Evolutionary conservation across 352 stramenopile species (phyloP).

Genomic region (Phytophthora constricta): DNA sequence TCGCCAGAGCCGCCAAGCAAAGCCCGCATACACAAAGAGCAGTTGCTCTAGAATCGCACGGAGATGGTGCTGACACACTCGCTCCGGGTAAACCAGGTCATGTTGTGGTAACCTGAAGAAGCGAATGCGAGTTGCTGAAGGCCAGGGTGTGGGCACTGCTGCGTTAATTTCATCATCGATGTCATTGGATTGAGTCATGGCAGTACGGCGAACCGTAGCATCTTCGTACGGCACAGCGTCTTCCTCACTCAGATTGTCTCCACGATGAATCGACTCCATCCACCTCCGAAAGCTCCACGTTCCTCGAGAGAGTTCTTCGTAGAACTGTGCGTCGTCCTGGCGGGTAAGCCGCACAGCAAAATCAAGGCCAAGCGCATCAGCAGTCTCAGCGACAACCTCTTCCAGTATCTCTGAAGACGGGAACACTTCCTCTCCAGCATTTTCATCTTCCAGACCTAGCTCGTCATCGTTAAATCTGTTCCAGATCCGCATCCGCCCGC

Average conservation of each 20-base stretch:
- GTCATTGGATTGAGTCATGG: constrained; percentile 2
- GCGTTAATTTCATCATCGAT: constrained; percentile 9
- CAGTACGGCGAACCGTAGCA: not conserved
- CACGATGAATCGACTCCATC: constrained; percentile 51
- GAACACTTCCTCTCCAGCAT: constrained; percentile 31
- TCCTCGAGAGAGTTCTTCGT: constrained; percentile 40
- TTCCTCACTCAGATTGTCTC: constrained; percentile 56
- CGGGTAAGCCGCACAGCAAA: constrained; percentile 49
- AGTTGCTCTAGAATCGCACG: constrained; percentile 59
- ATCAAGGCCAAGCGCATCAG: constrained; percentile 46
- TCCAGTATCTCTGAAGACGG: constrained; percentile 46
- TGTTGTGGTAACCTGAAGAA: constrained; percentile 59
- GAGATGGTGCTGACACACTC: constrained; percentile 48
- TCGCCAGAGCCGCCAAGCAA: constrained; percentile 63
- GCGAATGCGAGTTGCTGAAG: constrained; percentile 50
- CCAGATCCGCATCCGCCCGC: constrained; percentile 31
- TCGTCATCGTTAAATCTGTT: constrained; percentile 2
- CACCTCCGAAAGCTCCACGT: constrained; percentile 53
- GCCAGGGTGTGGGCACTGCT: constrained; percentile 35
- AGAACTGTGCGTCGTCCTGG: constrained; percentile 48
- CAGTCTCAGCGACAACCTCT: constrained; percentile 58
- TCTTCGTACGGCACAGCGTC: constrained; percentile 38
- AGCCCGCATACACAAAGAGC: constrained; percentile 66
- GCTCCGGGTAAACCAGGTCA: constrained; percentile 51
- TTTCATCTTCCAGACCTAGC: constrained; percentile 1